These are phyloP conservation scores for Komagataella mondaviorum DNA, from an alignment of 805 yeast genomes.

Conservation along the genomic window DNA sequence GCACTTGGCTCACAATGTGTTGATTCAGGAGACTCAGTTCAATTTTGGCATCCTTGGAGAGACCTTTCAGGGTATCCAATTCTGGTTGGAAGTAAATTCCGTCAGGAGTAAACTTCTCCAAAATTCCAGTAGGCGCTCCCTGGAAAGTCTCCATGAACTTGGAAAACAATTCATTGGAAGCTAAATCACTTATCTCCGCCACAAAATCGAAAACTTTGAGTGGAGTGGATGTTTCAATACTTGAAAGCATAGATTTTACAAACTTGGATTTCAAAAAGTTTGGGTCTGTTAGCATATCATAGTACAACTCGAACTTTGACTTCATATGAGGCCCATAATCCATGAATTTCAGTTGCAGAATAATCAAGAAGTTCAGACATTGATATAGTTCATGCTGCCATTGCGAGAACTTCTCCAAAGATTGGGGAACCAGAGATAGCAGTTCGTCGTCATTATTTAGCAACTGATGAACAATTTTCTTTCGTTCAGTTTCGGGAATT, in stretches of 20 bases:
- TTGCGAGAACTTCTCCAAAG: not conserved
- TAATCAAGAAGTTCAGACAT: not conserved
- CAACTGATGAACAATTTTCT: conserved; percentile 4
- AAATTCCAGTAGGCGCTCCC: conserved; percentile 6
- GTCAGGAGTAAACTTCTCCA: not conserved
- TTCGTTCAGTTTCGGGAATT: conserved; percentile 4
- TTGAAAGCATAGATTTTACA: conserved; percentile 10
- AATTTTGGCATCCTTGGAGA: not conserved
- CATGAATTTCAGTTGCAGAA: not conserved
- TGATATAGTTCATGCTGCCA: not conserved
- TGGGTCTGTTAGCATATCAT: not conserved
- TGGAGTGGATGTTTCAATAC: conserved; percentile 6
- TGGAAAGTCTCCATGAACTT: not conserved
- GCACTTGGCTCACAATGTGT: not conserved
- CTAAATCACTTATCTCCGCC: not conserved
- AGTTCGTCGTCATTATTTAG: not conserved
- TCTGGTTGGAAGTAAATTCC: not conserved
- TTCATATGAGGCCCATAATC: not conserved
- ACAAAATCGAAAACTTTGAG: conserved; percentile 1
- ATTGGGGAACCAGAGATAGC: not conserved
- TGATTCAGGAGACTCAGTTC: conserved; percentile 2
- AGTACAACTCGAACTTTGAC: not conserved
- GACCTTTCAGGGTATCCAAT: not conserved
- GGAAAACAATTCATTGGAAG: conserved; percentile 8
- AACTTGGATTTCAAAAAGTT: not conserved